A percentile compares a stretch with the other conserved stretches of the same genome.
phyloP scores from a whole-genome alignment of 1,284 basidiomycete species.

The Gymnopus androsaceus region DNA sequence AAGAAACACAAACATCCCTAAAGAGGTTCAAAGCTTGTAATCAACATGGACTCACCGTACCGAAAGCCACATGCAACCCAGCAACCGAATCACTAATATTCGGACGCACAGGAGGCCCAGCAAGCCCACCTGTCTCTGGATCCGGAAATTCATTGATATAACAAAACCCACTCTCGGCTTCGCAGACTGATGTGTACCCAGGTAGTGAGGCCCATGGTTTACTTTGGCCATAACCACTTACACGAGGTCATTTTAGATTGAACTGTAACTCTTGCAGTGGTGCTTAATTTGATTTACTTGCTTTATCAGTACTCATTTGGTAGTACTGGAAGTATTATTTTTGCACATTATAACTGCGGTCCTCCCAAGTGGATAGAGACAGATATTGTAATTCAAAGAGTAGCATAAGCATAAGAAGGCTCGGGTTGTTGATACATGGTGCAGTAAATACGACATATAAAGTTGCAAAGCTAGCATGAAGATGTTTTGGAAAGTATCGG shows the following conservation, averaged over 20 bases:
- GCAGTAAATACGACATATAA: no score
- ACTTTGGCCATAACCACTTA: slow-evolving; percentile 73
- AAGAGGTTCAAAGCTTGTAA: background rate
- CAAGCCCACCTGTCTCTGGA: slow-evolving; percentile 49
- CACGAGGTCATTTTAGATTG: no score
- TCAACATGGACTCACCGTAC: slow-evolving; percentile 48
- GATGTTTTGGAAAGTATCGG: background rate
- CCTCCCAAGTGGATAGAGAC: no score
- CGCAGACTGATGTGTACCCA: slow-evolving; percentile 73
- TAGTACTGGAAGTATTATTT: no score
- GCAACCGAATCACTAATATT: slow-evolving; percentile 75
- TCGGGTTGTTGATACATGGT: no score
- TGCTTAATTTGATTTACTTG: no score
- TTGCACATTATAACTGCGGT: no score
- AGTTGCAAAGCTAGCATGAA: no score
- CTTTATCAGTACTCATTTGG: no score
- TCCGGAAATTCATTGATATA: slow-evolving; percentile 70
- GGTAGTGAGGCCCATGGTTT: slow-evolving; percentile 70
- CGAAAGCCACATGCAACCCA: slow-evolving; percentile 71
- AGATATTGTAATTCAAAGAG: no score
- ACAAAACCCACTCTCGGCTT: slow-evolving; percentile 72
- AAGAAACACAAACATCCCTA: background rate
- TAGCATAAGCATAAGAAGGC: no score
- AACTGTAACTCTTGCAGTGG: no score
- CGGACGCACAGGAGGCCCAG: slow-evolving; percentile 65